Evolutionary conservation across 345 rosid genomes (phyloP).

Genomic region (Lagerstroemia speciosa): DNA sequence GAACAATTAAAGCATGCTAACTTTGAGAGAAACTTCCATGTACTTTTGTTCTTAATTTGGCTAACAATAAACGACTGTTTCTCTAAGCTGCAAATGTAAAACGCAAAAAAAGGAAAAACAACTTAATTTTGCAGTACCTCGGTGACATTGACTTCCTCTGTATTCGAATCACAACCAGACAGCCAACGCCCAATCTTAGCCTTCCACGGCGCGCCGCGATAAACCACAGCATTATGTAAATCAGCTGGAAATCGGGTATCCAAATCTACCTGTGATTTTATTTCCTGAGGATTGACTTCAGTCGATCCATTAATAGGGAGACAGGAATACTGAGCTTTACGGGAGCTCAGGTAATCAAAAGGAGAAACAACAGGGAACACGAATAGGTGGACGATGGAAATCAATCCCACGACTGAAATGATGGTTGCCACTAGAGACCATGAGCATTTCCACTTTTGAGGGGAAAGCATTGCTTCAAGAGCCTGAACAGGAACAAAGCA

Average conservation of each 20-base stretch:
- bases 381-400: constrained; percentile 69
- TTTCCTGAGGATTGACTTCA: constrained; percentile 18
- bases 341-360: constrained; percentile 38
- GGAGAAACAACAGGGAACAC: constrained; percentile 65
- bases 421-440: constrained; percentile 59
- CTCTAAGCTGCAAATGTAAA: background rate
- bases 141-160: constrained; percentile 36
- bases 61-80: background rate
- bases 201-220: constrained; percentile 84
- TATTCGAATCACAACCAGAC: constrained; percentile 63
- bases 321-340: constrained; percentile 40
- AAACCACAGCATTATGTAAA: constrained; percentile 55
- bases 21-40: background rate
- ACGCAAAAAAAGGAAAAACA: background rate
- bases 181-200: constrained; percentile 83
- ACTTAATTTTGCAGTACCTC: constrained; percentile 38
- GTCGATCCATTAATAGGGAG: constrained; percentile 33
- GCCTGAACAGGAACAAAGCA: constrained; percentile 1
- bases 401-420: constrained; percentile 45
- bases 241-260: constrained; percentile 65
- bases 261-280: constrained; percentile 28
- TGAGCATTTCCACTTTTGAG: constrained; percentile 58
- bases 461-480: constrained; percentile 32
- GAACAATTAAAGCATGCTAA: background rate
- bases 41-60: background rate